These are phyloP conservation scores for Zelopaecilomyces penicillatus DNA, from an alignment of 2,329 filamentous ascomycete species.

Conservation along the genomic window DNA sequence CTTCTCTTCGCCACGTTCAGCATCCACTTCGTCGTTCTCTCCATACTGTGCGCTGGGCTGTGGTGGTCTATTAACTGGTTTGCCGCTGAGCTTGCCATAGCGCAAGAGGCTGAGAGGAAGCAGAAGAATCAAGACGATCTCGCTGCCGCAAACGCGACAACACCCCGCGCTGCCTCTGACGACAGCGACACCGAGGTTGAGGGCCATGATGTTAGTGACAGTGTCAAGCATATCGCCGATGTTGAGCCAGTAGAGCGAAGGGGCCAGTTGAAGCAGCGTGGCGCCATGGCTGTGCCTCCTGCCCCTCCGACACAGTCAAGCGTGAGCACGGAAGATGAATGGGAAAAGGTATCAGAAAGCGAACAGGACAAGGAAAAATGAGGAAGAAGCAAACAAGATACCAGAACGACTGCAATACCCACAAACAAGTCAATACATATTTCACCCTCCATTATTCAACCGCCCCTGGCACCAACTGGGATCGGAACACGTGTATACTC, in stretches of 20 bases:
- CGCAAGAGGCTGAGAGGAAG: constrained; percentile 36
- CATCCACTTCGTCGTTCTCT: constrained; percentile 81
- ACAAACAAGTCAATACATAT: not conserved
- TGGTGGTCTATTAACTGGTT: constrained; percentile 99
- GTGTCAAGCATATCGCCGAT: constrained; percentile 20
- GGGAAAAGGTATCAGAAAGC: constrained; percentile 77
- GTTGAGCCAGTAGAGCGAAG: constrained; percentile 33
- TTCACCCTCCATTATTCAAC: too few relatives aligned
- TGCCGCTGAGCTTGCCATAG: constrained; percentile 52
- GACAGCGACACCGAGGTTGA: constrained; percentile 40
- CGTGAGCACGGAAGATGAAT: constrained; percentile 85
- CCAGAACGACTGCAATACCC: not conserved
- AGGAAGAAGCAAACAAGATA: not conserved
- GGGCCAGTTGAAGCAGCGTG: constrained; percentile 43
- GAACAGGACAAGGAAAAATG: constrained; percentile 53
- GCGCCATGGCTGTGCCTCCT: constrained; percentile 15
- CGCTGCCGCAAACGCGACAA: constrained; percentile 26
- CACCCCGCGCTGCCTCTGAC: constrained; percentile 17
- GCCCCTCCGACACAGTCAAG: constrained; percentile 39
- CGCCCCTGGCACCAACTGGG: too few relatives aligned
- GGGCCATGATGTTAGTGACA: constrained; percentile 15
- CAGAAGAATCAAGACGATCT: constrained; percentile 25
- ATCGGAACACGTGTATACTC: too few relatives aligned
- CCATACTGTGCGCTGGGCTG: constrained; percentile 66
- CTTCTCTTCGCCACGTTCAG: constrained; percentile 78